Evolutionary conservation across 176 grass and related monocot species (phyloP).

Genomic region (Saccharum officinarum): DNA sequence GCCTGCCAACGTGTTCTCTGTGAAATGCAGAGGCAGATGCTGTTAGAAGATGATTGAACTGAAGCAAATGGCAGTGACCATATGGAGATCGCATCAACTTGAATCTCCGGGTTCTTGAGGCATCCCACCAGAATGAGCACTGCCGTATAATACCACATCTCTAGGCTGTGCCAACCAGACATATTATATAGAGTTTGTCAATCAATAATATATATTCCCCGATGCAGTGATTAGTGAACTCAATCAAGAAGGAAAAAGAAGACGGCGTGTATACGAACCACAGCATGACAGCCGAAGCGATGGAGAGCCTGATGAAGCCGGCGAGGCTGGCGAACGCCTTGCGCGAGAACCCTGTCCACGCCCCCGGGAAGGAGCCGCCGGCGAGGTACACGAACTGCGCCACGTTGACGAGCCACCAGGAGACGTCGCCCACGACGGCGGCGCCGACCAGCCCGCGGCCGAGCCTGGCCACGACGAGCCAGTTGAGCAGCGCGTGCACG

Average conservation of each 20-base stretch:
- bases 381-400: conserved; percentile 55
- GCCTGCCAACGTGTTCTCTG: not conserved
- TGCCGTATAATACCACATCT: conserved; percentile 73
- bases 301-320: conserved; percentile 60
- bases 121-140: conserved; percentile 73
- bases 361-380: conserved; percentile 52
- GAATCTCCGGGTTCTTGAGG: conserved; percentile 59
- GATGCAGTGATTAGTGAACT: not conserved
- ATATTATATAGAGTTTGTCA: not conserved
- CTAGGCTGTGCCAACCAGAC: conserved; percentile 40
- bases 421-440: conserved; percentile 47
- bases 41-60: not conserved
- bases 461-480: conserved; percentile 52
- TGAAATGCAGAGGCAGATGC: not conserved
- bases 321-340: conserved; percentile 52
- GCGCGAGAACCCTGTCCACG: conserved; percentile 66
- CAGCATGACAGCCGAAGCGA: conserved; percentile 80
- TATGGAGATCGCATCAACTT: conserved; percentile 65
- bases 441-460: conserved; percentile 47
- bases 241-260: not conserved
- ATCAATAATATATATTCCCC: not conserved
- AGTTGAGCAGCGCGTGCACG: conserved; percentile 52
- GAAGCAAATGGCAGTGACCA: conserved; percentile 26
- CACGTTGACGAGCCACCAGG: conserved; percentile 62
- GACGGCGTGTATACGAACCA: conserved; percentile 39